phyloP scores from a whole-genome alignment of 1,139 yeast genomes.

The Magnusiomyces suaveolens region DNA sequence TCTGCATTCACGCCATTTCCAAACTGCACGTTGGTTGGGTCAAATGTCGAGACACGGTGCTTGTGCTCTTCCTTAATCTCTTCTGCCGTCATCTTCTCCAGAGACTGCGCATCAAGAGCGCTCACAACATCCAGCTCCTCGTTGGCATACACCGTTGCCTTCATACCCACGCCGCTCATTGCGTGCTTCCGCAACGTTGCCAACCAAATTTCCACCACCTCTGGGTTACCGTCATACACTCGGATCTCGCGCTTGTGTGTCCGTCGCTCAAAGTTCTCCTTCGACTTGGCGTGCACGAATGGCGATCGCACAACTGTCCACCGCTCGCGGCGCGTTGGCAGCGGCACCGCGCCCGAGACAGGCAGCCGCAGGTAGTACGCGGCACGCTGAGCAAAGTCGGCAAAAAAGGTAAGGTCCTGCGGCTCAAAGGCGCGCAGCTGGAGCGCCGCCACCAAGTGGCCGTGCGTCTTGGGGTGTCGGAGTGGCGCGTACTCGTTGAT shows the following conservation, averaged over 20 bases:
- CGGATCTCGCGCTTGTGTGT: conserved; percentile 66
- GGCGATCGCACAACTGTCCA: conserved; percentile 95
- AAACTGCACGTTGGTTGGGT: conserved; percentile 5
- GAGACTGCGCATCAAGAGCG: conserved; percentile 24
- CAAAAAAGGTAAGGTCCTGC: conserved; percentile 60
- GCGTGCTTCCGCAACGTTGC: conserved; percentile 72
- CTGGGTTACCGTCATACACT: conserved; percentile 81
- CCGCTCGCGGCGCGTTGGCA: conserved; percentile 66
- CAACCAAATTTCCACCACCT: conserved; percentile 72
- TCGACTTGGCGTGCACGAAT: conserved; percentile 87
- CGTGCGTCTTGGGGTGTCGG: conserved; percentile 51
- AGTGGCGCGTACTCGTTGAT: conserved; percentile 77
- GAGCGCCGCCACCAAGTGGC: conserved; percentile 50
- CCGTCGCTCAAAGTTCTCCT: conserved; percentile 86
- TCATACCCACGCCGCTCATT: conserved; percentile 72
- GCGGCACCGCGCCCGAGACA: conserved; percentile 55
- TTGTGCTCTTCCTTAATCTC: conserved; percentile 11
- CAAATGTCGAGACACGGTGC: not conserved
- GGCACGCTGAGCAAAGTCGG: conserved; percentile 81
- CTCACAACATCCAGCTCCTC: conserved; percentile 44
- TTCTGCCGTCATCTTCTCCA: conserved; percentile 3
- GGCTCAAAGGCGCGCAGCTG: conserved; percentile 65
- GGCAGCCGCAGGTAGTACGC: conserved; percentile 89
- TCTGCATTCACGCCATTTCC: conserved; percentile 41
- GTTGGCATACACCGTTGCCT: conserved; percentile 55